Evolutionary conservation across 768 basidiomycete genomes (phyloP), one percentile per base, ranked within the genome.

Genomic region (Aureoboletus auriporus): DNA sequence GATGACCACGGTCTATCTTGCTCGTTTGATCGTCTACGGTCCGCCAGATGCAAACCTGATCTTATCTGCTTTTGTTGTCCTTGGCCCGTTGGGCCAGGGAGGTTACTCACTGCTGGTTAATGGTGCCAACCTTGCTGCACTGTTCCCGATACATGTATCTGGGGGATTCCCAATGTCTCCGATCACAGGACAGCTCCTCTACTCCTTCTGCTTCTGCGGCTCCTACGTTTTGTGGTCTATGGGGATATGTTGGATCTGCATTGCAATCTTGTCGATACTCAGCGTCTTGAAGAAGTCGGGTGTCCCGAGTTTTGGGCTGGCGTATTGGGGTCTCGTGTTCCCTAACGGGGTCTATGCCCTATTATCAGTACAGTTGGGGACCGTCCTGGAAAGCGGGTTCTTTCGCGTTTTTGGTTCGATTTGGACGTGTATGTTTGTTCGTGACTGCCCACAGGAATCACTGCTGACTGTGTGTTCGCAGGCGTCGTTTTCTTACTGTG

Each of bases 291-390:
- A 52, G 47, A 53, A 62, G 37, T 55, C 68, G n/a, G 54, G 57
- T 16, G 48, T 11, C n/a, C 59, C 78, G 6, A 67, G 68, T 0
- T 80, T 81, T 52, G 64, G 70, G 6, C 53, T 80, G 48, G 68
- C 69, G 0, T 79, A 75, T 57, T 80, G 79, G 79, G 80, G 78
- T 6, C 65, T 75, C 14, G 66, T 80, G 52, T 81, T 82, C 69
- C 79, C 79, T 20, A 78, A 75, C 59, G 79, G 71, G 6, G 77
- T 77, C 5, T 79, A 74, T 55, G 71, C 75, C 8, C 51, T 79
- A 12, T 66, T 77, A 26, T 75, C 75, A 1, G 71, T 80, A 13
- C 71, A 79, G 53, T 63, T 83, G 4, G 77, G 75, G 1, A 59
- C 44, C 20, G 71, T 77, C n/a, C 64, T 82, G n/a, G 63, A 79